Evolutionary conservation across 1,139 yeast genomes (phyloP), one percentile per base, ranked within the genome.

Genomic region (Lodderomyces orthopsilosis): DNA sequence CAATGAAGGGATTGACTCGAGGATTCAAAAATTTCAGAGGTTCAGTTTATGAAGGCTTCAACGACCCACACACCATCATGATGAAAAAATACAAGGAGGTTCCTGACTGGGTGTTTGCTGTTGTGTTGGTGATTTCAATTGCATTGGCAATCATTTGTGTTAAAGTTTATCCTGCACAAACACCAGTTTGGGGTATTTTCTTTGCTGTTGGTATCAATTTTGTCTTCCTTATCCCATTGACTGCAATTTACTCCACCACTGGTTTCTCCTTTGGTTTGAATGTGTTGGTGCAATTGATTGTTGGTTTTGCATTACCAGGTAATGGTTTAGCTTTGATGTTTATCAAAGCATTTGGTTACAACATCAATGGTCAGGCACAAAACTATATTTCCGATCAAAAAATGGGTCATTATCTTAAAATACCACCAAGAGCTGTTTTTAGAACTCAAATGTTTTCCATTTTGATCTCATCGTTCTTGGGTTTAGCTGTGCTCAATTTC

Each of bases 261-360:
- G 86, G 83, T 35, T 63, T 67, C 47, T 58, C 67, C 19, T 65
- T 80, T 47, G 81, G 82, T 27, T 66, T 81, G 48, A 80, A 80
- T 51, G 82, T 81, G 6, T 61, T 82, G 49, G 80, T 78, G 35
- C 85, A 82, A 57, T 65, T 82, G 51, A 73, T 82, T 46, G 67
- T 77, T 41, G 88, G 88, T 18, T 79, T 79, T 52, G 82, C 83
- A 2, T 51, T 81, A 28, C 86, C 85, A 24, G 85, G 85, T 40
- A 79, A 81, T 45, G 83, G 83, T 36, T 63, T 70, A 40, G 86
- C 86, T 1, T 61, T 80, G 49, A 80, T 76, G 74, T 70, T 77
- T 27, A 63, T 80, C 49, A 81, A 81, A 55, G 79, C 83, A 1
- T 70, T 70, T 47, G 86, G 85, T 22, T 73, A 73, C 52, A 80